These are phyloP conservation scores for Aeminium ludgeri DNA, from an alignment of 495 filamentous ascomycete species.

Conservation along the genomic window DNA sequence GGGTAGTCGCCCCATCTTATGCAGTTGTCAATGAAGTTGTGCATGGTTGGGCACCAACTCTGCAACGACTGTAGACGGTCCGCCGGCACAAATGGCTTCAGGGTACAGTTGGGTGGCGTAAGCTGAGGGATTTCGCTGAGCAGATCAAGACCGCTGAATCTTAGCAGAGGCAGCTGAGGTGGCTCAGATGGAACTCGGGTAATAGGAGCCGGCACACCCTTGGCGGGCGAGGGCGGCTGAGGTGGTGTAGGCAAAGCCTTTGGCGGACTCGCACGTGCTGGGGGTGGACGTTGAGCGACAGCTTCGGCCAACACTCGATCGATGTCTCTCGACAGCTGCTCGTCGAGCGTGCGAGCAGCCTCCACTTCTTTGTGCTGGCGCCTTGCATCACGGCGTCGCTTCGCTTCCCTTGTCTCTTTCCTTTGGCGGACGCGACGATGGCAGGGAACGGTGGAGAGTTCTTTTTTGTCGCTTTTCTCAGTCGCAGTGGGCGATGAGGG, in stretches of 20 bases:
- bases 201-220: neutral
- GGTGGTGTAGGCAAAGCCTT: neutral
- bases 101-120: neutral
- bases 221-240: neutral
- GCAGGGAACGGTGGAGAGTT: neutral
- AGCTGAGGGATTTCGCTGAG: conserved; percentile 3
- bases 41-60: conserved; percentile 10
- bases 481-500: neutral
- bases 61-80: neutral
- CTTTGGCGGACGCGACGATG: conserved; percentile 7
- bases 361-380: conserved; percentile 1
- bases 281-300: conserved; percentile 1
- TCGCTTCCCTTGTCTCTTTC: conserved; percentile 7
- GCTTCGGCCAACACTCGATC: conserved; percentile 2
- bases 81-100: neutral
- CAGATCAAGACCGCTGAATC: conserved; percentile 3
- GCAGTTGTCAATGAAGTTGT: neutral
- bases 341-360: conserved; percentile 9
- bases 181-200: neutral
- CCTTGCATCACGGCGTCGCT: conserved; percentile 8
- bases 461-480: neutral
- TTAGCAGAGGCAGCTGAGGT: neutral
- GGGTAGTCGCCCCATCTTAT: conserved; percentile 1
- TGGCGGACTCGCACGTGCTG: neutral
- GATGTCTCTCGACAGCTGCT: conserved; percentile 13